Evolutionary conservation across 2,329 filamentous ascomycete species (phyloP), one percentile per base, ranked within the genome.

Genomic region (Cladorrhinum sp.): DNA sequence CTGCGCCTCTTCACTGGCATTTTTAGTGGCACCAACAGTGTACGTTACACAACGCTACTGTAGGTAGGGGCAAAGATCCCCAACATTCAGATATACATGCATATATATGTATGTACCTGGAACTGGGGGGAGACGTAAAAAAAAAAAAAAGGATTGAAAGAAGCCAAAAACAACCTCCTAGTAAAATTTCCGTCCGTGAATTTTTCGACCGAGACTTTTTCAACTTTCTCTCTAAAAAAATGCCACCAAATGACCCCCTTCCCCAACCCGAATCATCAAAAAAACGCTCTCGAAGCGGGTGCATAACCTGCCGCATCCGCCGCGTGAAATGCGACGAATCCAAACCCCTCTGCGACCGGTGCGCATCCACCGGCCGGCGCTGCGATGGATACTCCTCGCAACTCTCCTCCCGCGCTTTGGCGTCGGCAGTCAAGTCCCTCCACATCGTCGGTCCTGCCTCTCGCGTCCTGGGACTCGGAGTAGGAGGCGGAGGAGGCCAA

Each of bases 321-420:
- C 68, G 71, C 25, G 67, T 73, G 5, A 73, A 73, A 58, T 73
- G 71, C 57, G 71, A 69, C 55, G 71, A 73, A 57, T 64, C 63
- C 24, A 70, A 69, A 24, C 71, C 71, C 5, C 66, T 64, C 7
- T 73, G 71, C 55, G 41, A 61, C n/a, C 66, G 69, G 22, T 73
- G 71, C 56, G 66, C 64, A 13, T 69, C 67, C 48, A 69, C 70
- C 6, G 70, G 70, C 2, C 66, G 71, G 4, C 68, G 59, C 8
- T 73, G 71, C 48, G 71, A 72, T 50, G 70, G 71, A 12, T 73
- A 73, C 48, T 76, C 50, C 9, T 13, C 13, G 3, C 24, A 20
- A 23, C 1, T 60, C 64, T 5, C 64, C 68, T 2, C 66, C 61
- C 72, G 74, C 16, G 72, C 69, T 20, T 70, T 76, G 16, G 70